Base-by-base conservation (phyloP, 179 eudicot species). In the Patellifolia procumbens region DNA sequence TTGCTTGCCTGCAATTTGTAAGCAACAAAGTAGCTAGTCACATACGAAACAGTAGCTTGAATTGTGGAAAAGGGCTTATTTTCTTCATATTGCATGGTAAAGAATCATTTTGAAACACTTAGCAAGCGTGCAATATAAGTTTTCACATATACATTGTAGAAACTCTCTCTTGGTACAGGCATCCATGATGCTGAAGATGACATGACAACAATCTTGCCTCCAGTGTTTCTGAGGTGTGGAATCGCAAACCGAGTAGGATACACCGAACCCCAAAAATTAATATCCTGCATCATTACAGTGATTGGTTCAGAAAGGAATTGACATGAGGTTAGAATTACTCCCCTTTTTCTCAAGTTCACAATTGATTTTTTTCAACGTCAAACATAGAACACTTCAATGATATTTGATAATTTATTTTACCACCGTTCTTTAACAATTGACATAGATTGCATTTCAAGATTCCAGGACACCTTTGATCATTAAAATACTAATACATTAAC, bases 231-330 rank as follows among this genome's bases (percentile, higher is more conserved):
- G 3, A 91, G 86, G 70, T 91, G 84, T 0, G 91, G 93, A 2
- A 81, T 85, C 0, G 89, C 91, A 12, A 77, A 89, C 12, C 85
- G 83, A 8, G 91, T 88, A 31, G 81, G 79, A 59, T 91, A 88
- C 5, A 89, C 89, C 0, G 82, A 81, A 7, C 96, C 93, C 96
- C 96, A 91, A 74, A 91, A 91, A 79, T 91, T 89, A 8, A 78
- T 81, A 62, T 91, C 92, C 91, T 69, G 59, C 59, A 49, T 17
- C 58, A 68, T 39, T 16, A 37, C n/a, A 68, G 43, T 5, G 11
- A 39, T 22, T 13, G 1, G 13, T 67, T 42, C 43, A 8, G n/a
- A n/a, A 4, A 13, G 7, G 17, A n/a, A 42, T 39, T 39, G 19
- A 64, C 28, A 2, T 20, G 26, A 35, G 0, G 2, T 10, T 17